Base-by-base conservation (phyloP, 352 stramenopile genomes). In the Pythium aquatile region DNA sequence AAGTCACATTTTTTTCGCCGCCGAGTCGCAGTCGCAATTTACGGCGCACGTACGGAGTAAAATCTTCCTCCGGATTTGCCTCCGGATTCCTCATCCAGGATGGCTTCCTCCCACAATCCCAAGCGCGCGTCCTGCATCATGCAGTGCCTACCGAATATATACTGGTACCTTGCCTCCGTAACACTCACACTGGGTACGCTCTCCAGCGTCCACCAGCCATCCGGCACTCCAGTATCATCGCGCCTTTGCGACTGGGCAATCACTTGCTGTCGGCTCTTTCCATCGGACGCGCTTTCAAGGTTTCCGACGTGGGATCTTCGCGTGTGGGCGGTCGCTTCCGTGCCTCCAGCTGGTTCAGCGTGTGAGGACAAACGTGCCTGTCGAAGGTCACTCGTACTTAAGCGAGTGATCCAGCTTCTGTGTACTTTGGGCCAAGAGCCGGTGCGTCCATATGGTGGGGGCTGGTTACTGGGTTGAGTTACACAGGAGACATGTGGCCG, bases 311-410 rank as follows among this genome's bases (percentile, higher is more conserved):
- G 37, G 44, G 44, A 51, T 48, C n/a, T 20, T 32, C 9, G 24
- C 46, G 32, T 59, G 10, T 46, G 53, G 29, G 40, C 26, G 29
- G 42, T 63, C 4, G 44, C 47, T 63, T 63, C 57, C 57, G 44
- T 24, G 32, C 13, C 24, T 16, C 46, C 57, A 63, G 46, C 46
- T 56, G 57, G 57, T 51, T 30, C 44, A 30, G 17, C n/a, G n/a
- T 28, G 44, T 51, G n/a, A 51, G 44, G 4, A 6, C n/a, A 1
- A 10, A 14, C 29, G 11, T 37, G 5, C n/a, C 30, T 6, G 20
- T 24, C 29, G 16, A 24, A 44, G 9, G 14, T 17, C 26, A 54
- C n/a, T 56, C 57, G 57, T 51, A 63, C 57, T 63, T 63, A 57
- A 46, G 10, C 57, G 57, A 9, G 33, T 26, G 49, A 17, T 16